Conservation (phyloP, 2,329 filamentous ascomycete species). For the Neoarthrinium moseri region DNA sequence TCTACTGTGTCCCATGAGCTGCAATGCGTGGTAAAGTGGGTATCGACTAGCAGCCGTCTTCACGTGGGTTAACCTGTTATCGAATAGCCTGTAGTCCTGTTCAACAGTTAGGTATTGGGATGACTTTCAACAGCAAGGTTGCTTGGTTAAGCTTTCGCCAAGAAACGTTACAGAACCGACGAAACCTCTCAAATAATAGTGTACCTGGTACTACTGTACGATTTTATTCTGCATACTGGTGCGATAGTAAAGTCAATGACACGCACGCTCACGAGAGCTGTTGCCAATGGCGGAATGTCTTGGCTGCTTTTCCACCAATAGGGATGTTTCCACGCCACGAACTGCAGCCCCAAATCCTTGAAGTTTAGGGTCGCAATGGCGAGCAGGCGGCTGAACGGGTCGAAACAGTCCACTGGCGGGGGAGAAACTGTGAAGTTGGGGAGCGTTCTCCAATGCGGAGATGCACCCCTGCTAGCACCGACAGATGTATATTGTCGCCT, state of each 20-base stretch:
- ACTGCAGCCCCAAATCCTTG: not conserved
- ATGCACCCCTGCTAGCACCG: not conserved
- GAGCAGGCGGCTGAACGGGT: not conserved
- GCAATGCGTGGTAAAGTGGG: too few species aligned
- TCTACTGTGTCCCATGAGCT: too few species aligned
- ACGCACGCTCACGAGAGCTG: not conserved
- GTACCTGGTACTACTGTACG: too few species aligned
- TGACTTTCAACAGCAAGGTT: too few species aligned
- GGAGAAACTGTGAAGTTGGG: not conserved
- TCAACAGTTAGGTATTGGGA: too few species aligned
- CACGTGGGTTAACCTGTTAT: too few species aligned
- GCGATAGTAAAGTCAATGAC: not conserved
- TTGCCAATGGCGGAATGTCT: constrained; percentile 1
- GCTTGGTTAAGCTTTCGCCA: too few species aligned
- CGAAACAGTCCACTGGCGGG: not conserved
- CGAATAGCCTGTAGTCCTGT: too few species aligned
- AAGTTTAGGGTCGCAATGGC: not conserved
- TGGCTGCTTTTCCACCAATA: constrained; percentile 6
- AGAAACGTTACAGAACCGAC: too few species aligned
- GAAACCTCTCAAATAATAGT: too few species aligned
- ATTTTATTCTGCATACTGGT: too few species aligned
- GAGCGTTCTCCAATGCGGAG: constrained; percentile 1
- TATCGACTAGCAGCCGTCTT: too few species aligned
- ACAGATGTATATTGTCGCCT: constrained; percentile 2
- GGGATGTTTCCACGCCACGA: not conserved